Evolutionary conservation across 768 basidiomycete genomes (phyloP).

Genomic region (Lentinula detonsa): DNA sequence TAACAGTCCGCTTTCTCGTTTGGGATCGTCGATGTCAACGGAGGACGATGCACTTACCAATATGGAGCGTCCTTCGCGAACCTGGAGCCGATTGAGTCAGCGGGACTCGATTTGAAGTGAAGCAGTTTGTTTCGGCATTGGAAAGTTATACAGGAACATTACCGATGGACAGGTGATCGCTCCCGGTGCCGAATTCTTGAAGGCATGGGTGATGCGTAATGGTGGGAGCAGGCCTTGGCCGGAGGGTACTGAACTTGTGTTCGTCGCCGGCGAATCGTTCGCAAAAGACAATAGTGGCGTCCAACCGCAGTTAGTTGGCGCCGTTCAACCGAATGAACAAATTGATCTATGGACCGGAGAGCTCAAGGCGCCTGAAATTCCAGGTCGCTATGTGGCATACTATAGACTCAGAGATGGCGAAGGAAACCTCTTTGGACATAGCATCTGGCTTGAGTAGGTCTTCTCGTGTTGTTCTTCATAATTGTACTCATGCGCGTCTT

Average conservation of each 20-base stretch:
- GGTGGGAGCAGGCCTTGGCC: constrained; percentile 63
- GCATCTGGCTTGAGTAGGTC: constrained; percentile 76
- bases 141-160: constrained; percentile 49
- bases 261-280: constrained; percentile 63
- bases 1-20: constrained; percentile 35
- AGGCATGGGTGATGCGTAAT: constrained; percentile 75
- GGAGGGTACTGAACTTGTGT: constrained; percentile 57
- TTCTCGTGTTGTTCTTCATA: not conserved
- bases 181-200: constrained; percentile 81
- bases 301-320: constrained; percentile 42
- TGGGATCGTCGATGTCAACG: constrained; percentile 33
- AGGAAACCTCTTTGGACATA: constrained; percentile 61
- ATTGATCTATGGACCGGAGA: constrained; percentile 69
- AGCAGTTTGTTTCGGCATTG: constrained; percentile 18
- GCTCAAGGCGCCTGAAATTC: constrained; percentile 73
- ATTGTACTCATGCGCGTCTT: not conserved
- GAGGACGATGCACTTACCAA: constrained; percentile 12
- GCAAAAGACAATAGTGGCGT: constrained; percentile 25
- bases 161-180: constrained; percentile 73
- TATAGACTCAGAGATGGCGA: constrained; percentile 64
- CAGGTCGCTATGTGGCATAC: constrained; percentile 71
- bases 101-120: constrained; percentile 48
- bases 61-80: constrained; percentile 11
- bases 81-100: constrained; percentile 43
- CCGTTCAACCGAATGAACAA: constrained; percentile 48